phyloP scores from a whole-genome alignment of 306 rosid genomes.

The Pueraria montana region DNA sequence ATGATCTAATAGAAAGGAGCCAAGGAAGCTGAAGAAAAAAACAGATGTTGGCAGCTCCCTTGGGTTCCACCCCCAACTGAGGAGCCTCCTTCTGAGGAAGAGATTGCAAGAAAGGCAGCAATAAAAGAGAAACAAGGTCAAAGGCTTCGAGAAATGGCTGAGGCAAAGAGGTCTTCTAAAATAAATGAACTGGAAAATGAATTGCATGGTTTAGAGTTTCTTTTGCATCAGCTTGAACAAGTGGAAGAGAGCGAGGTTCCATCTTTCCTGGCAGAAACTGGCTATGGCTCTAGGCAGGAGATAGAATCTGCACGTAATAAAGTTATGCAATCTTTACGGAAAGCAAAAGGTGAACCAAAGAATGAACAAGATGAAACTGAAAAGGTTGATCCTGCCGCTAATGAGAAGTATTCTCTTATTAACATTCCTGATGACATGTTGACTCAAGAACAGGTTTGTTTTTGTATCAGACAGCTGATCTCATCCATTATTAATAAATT shows the following conservation, averaged over 20 bases:
- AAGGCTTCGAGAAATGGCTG: constrained; percentile 89
- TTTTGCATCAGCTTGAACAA: constrained; percentile 72
- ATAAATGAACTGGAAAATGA: constrained; percentile 88
- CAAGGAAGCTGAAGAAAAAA: constrained; percentile 75
- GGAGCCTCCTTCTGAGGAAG: constrained; percentile 89
- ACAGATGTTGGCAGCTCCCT: constrained; percentile 85
- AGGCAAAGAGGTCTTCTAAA: constrained; percentile 80
- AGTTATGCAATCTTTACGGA: constrained; percentile 74
- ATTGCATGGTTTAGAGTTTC: constrained; percentile 76
- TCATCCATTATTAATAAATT: constrained; percentile 24
- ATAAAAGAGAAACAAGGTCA: constrained; percentile 87
- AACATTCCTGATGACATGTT: constrained; percentile 74
- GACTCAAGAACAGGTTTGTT: constrained; percentile 75
- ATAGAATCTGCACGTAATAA: constrained; percentile 72
- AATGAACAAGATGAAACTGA: constrained; percentile 71
- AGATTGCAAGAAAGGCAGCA: constrained; percentile 92
- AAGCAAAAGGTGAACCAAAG: constrained; percentile 83
- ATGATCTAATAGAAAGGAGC: constrained; percentile 57
- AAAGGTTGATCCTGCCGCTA: constrained; percentile 60
- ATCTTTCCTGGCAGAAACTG: constrained; percentile 74
- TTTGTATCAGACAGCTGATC: constrained; percentile 39
- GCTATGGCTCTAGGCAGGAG: constrained; percentile 76
- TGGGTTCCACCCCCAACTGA: constrained; percentile 87
- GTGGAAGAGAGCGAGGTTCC: constrained; percentile 66
- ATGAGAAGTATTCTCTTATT: constrained; percentile 70